These are phyloP conservation scores for Agrocybe pediades DNA, from an alignment of 768 basidiomycete species.

Conservation along the genomic window DNA sequence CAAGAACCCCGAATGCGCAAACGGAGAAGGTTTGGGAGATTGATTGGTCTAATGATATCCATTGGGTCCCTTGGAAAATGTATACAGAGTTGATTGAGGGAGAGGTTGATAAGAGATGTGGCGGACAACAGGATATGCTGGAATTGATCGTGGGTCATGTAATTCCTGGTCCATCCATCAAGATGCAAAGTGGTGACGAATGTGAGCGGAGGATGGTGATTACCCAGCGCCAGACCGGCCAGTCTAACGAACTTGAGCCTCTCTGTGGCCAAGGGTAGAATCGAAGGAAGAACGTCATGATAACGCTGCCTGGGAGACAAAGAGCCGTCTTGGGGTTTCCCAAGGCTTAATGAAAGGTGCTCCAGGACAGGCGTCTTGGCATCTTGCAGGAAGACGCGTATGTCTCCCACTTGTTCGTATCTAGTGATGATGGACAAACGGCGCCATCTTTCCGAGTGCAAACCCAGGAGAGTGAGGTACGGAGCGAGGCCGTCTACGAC, in stretches of 20 bases:
- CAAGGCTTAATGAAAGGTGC: slow-evolving; percentile 40
- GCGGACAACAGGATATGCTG: slow-evolving; percentile 33
- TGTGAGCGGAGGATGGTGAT: slow-evolving; percentile 37
- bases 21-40: slow-evolving; percentile 34
- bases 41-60: slow-evolving; percentile 26
- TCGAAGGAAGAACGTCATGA: slow-evolving; percentile 26
- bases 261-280: slow-evolving; percentile 33
- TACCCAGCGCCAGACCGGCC: slow-evolving; percentile 41
- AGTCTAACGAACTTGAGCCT: slow-evolving; percentile 41
- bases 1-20: slow-evolving; percentile 43
- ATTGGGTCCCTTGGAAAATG: slow-evolving; percentile 34
- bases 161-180: slow-evolving; percentile 38
- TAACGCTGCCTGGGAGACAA: slow-evolving; percentile 32
- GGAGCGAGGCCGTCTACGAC: slow-evolving; percentile 23
- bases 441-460: slow-evolving; percentile 41
- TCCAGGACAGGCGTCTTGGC: slow-evolving; percentile 35
- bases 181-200: slow-evolving; percentile 43
- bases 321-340: slow-evolving; percentile 22
- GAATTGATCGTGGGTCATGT: slow-evolving; percentile 37
- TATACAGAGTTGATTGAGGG: slow-evolving; percentile 40
- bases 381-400: slow-evolving; percentile 27
- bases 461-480: slow-evolving; percentile 30
- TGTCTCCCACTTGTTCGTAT: slow-evolving; percentile 23
- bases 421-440: slow-evolving; percentile 33
- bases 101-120: slow-evolving; percentile 40